Evolutionary conservation across 1,139 yeast species (phyloP).

Genomic region (Pichia sorboxylosa): DNA sequence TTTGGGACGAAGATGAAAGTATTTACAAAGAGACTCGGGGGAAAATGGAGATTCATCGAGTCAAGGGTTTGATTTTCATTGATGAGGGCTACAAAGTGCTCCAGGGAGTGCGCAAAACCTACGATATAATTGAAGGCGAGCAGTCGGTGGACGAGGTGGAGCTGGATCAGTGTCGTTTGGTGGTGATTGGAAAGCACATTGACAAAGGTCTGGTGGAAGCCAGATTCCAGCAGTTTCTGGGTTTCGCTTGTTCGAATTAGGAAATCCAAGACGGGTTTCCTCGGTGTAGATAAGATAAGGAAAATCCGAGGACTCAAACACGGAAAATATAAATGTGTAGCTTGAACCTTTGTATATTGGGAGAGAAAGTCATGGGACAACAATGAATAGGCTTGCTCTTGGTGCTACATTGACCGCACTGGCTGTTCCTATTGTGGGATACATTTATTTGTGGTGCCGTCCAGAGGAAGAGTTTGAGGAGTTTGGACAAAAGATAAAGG

Average conservation of each 20-base stretch:
- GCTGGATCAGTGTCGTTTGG: slow-evolving; percentile 41
- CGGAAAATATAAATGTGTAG: no score
- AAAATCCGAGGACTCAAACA: no score
- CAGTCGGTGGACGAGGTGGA: slow-evolving; percentile 25
- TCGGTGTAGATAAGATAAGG: slow-evolving; percentile 1
- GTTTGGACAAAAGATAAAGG: slow-evolving; percentile 29
- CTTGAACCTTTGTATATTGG: no score
- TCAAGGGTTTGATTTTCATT: slow-evolving; percentile 61
- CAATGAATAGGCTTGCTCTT: neutral
- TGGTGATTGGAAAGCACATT: slow-evolving; percentile 70
- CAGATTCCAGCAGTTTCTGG: slow-evolving; percentile 6
- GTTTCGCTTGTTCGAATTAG: no score
- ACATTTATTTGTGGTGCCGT: slow-evolving; percentile 1
- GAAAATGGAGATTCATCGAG: slow-evolving; percentile 62
- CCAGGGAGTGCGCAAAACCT: slow-evolving; percentile 92
- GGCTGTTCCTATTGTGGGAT: slow-evolving; percentile 5
- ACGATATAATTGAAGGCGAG: slow-evolving; percentile 58
- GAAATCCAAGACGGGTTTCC: no score
- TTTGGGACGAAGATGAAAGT: slow-evolving; percentile 36
- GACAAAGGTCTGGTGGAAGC: slow-evolving; percentile 9
- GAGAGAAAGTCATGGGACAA: no score
- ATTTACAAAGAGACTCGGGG: neutral
- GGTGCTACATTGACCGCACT: slow-evolving; percentile 3
- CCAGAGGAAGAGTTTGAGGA: slow-evolving; percentile 12
- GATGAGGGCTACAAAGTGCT: slow-evolving; percentile 42